Evolutionary conservation across 2,329 filamentous ascomycete genomes (phyloP), one percentile per base, ranked within the genome.

Genomic region (Phaeophleospora eucalypticola): DNA sequence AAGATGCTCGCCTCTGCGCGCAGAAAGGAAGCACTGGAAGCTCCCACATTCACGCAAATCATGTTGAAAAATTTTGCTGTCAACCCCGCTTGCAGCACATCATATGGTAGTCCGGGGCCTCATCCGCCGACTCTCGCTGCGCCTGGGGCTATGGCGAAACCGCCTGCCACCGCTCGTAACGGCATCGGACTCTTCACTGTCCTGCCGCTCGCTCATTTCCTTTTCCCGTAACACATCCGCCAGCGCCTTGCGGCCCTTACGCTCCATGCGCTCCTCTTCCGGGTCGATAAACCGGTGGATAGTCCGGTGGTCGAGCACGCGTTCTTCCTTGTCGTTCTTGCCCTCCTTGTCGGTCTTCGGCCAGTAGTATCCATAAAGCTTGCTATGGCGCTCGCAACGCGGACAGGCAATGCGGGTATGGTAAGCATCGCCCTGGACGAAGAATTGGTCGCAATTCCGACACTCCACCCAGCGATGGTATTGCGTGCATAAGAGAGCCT

Each of bases 341-440:
- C 87, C 87, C 19, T 85, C 82, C 52, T 78, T 85, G 49, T 95
- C 86, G 0, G 93, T 97, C 73, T 98, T 96, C 4, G 93, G 93
- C 93, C 93, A 98, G 47, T 86, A 77, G 63, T 87, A 96, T 0
- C 94, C 94, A 65, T 97, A 98, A 0, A 98, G 72, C 71, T 95
- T 97, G 14, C 87, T 94, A 64, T 98, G 93, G 0, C 93, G 81
- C 70, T 98, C 93, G 67, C 93, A 98, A 4, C 93, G 82, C 3
- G 89, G 90, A 65, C 93, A 98, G 14, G 88, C 85, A 40, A 86
- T 83, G 43, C 85, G 82, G 1, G 90, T 96, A 55, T 84, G 84
- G 65, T 95, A 96, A 0, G 88, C 89, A 54, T 97, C 86, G 34
- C 82, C 78, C 66, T 97, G 91, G 4, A 97, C 85, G 64, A 97